A percentile compares a stretch with the other conserved stretches of the same genome.
Conservation (phyloP, 2,329 filamentous ascomycete genomes). For the Ceratocystis ficicola region DNA sequence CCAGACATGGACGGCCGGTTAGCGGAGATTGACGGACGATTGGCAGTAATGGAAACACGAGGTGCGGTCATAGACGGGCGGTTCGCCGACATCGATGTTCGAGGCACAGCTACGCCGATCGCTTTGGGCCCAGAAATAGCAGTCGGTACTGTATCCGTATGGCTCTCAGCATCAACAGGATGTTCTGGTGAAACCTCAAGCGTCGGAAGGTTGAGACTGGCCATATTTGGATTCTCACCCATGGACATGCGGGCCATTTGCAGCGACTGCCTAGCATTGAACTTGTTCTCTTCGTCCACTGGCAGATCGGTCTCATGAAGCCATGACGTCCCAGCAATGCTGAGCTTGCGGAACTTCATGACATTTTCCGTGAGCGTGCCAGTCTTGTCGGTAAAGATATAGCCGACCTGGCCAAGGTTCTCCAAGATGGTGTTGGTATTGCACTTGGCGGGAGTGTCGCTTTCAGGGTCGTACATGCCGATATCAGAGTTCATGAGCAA, state of each 20-base stretch:
- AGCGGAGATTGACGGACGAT: slow-evolving; percentile 16
- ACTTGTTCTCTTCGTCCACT: slow-evolving; percentile 20
- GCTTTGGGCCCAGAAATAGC: not conserved
- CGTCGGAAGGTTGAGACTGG: slow-evolving; percentile 16
- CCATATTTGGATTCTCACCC: slow-evolving; percentile 15
- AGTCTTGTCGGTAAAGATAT: slow-evolving; percentile 90
- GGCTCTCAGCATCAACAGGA: slow-evolving; percentile 23
- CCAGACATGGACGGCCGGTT: slow-evolving; percentile 27
- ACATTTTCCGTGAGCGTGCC: slow-evolving; percentile 88
- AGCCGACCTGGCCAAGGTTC: slow-evolving; percentile 79
- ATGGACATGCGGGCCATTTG: slow-evolving; percentile 18
- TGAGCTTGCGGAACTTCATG: slow-evolving; percentile 91
- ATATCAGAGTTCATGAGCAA: slow-evolving; percentile 67
- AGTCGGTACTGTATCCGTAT: slow-evolving; percentile 26
- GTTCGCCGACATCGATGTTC: slow-evolving; percentile 19
- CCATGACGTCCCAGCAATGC: slow-evolving; percentile 80
- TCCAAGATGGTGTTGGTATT: slow-evolving; percentile 93
- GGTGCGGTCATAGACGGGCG: slow-evolving; percentile 24
- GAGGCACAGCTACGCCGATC: not conserved
- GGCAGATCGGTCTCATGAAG: slow-evolving; percentile 63
- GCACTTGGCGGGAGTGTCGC: slow-evolving; percentile 75
- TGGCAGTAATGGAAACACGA: slow-evolving; percentile 24
- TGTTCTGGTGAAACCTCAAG: slow-evolving; percentile 29
- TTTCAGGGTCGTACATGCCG: slow-evolving; percentile 79
- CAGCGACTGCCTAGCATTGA: slow-evolving; percentile 19